A percentile compares a stretch with the other conserved stretches of the same genome.
These are phyloP conservation scores for Crithidia acanthocephali DNA, from an alignment of 208 protist species.

Conservation along the genomic window DNA sequence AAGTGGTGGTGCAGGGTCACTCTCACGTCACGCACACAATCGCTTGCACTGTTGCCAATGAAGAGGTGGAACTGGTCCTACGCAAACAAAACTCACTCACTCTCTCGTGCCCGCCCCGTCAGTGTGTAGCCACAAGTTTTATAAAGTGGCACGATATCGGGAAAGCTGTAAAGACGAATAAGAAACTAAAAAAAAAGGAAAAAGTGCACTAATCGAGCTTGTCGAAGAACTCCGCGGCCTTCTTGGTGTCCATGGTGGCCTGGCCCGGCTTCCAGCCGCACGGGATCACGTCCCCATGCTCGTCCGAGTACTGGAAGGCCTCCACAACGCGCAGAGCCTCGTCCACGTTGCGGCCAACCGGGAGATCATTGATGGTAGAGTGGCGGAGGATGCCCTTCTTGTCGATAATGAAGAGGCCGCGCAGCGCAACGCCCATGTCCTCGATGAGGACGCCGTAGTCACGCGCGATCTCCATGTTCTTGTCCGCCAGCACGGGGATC, in stretches of 20 bases:
- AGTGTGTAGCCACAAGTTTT: background rate
- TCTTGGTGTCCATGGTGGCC: slow-evolving; percentile 91
- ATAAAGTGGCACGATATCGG: background rate
- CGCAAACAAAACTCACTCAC: background rate
- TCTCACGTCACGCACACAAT: no score
- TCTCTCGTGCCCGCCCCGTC: background rate
- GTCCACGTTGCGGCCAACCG: slow-evolving; percentile 96
- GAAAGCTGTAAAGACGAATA: background rate
- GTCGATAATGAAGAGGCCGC: slow-evolving; percentile 97
- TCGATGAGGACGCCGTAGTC: slow-evolving; percentile 97
- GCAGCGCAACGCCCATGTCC: slow-evolving; percentile 80
- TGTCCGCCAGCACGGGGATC: slow-evolving; percentile 97
- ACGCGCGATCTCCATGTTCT: slow-evolving; percentile 91
- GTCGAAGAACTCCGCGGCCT: slow-evolving; percentile 94
- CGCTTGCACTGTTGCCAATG: no score
- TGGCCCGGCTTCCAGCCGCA: slow-evolving; percentile 95
- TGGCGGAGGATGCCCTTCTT: slow-evolving; percentile 92
- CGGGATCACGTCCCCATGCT: slow-evolving; percentile 96
- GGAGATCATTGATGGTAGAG: slow-evolving; percentile 95
- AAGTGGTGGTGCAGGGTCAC: background rate
- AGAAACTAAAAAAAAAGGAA: slow-evolving; percentile 13
- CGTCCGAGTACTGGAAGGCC: slow-evolving; percentile 96
- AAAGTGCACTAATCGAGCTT: slow-evolving; percentile 55
- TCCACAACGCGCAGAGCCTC: slow-evolving; percentile 96
- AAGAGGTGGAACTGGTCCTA: background rate